phyloP scores from a whole-genome alignment of 768 basidiomycete genomes.

The Rubroboletus satanas region DNA sequence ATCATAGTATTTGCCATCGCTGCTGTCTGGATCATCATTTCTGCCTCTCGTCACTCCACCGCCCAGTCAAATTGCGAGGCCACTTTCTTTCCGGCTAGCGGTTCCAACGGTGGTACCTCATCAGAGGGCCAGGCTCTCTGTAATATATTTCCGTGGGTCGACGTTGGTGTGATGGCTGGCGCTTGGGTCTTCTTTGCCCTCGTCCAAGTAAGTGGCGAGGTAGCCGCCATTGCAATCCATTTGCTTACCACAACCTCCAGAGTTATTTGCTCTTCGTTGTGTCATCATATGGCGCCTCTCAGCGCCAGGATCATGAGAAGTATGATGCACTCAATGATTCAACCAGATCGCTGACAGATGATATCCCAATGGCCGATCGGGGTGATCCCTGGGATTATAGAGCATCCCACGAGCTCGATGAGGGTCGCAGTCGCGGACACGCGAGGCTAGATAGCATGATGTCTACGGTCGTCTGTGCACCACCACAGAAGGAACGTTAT shows the following conservation, averaged over 20 bases:
- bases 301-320: conserved; percentile 76
- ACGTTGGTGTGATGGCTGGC: conserved; percentile 86
- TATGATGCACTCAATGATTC: conserved; percentile 72
- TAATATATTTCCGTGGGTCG: conserved; percentile 88
- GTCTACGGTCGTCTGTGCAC: conserved; percentile 51
- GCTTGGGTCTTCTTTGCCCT: conserved; percentile 80
- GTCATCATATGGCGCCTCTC: conserved; percentile 64
- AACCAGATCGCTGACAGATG: conserved; percentile 47
- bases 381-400: conserved; percentile 70
- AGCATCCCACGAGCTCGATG: conserved; percentile 41
- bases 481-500: conserved; percentile 44
- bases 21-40: conserved; percentile 78
- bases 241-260: conserved; percentile 34
- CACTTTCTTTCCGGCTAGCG: conserved; percentile 47
- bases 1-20: conserved; percentile 68
- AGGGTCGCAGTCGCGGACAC: conserved; percentile 43
- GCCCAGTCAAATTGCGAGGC: conserved; percentile 65
- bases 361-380: conserved; percentile 63
- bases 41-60: conserved; percentile 68
- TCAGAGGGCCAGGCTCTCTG: conserved; percentile 72
- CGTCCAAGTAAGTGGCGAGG: conserved; percentile 55
- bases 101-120: conserved; percentile 30
- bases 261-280: conserved; percentile 45
- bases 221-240: not conserved
- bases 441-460: conserved; percentile 55